phyloP scores from a whole-genome alignment of 164 flowering plant genomes.

The Stephania yunnanensis region DNA sequence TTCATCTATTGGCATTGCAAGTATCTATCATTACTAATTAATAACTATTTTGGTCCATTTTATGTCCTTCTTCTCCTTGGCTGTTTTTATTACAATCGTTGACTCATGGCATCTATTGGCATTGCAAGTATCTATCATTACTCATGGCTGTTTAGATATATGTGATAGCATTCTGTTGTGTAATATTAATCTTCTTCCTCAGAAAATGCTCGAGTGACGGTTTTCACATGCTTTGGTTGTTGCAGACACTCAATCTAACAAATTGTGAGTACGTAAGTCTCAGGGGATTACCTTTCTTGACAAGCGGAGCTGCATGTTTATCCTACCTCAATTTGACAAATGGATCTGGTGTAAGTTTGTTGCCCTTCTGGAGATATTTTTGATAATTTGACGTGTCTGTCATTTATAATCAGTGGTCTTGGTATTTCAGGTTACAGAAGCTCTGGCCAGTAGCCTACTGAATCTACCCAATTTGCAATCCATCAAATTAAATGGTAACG shows the following conservation, averaged over 20 bases:
- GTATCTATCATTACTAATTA: background rate
- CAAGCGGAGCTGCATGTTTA: constrained; percentile 39
- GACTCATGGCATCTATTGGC: no score
- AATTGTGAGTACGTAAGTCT: constrained; percentile 60
- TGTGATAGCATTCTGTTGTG: background rate
- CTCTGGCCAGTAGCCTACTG: constrained; percentile 47
- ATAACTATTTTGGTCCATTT: background rate
- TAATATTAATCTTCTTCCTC: background rate
- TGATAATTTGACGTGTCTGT: background rate
- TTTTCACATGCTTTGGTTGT: background rate
- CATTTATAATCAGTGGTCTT: constrained; percentile 1
- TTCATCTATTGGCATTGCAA: background rate
- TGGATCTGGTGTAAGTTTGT: constrained; percentile 56
- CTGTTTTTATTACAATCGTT: background rate
- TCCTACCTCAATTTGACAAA: constrained; percentile 54
- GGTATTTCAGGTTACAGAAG: constrained; percentile 52
- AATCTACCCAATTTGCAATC: constrained; percentile 58
- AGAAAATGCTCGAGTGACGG: background rate
- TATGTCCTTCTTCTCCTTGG: background rate
- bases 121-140: no score
- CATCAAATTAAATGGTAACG: constrained; percentile 69
- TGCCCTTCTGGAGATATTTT: constrained; percentile 2
- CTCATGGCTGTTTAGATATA: background rate
- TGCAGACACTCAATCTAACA: constrained; percentile 73
- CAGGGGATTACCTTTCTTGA: constrained; percentile 54